A percentile compares a stretch with the other conserved stretches of the same genome.
Conservation (phyloP, 176 grass and related monocot species). For the Oryza nivara region DNA sequence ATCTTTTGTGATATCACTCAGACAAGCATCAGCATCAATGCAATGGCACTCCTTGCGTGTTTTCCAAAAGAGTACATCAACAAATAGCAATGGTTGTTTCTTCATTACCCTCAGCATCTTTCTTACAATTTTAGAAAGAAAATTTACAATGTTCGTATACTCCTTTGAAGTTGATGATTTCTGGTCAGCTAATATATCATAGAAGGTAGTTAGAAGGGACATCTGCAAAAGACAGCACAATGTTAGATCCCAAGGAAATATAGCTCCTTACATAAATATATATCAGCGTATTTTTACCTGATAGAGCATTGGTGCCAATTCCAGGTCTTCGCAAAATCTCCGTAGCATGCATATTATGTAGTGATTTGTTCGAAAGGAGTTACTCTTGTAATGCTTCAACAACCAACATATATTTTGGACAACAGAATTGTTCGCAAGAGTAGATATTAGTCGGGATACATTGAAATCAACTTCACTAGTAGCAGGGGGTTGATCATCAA, state of each 20-base stretch:
- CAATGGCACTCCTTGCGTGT: conserved; percentile 86
- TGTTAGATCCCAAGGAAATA: conserved; percentile 37
- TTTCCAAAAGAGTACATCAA: conserved; percentile 97
- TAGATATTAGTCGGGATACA: conserved; percentile 67
- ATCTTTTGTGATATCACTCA: conserved; percentile 66
- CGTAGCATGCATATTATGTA: conserved; percentile 92
- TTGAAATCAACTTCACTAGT: conserved; percentile 95
- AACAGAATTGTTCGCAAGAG: conserved; percentile 82
- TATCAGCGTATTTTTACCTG: conserved; percentile 63
- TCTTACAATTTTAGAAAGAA: conserved; percentile 90
- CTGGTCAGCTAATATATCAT: conserved; percentile 84
- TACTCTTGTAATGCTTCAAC: conserved; percentile 87
- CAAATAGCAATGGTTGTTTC: conserved; percentile 86
- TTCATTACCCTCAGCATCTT: conserved; percentile 85
- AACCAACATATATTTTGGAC: conserved; percentile 95
- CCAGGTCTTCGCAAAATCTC: conserved; percentile 91
- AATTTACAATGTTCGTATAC: conserved; percentile 74
- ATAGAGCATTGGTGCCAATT: conserved; percentile 90
- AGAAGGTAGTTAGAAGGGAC: conserved; percentile 79
- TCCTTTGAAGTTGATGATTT: conserved; percentile 73
- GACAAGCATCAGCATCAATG: conserved; percentile 72
- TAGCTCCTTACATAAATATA: conserved; percentile 10
- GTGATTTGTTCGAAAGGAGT: conserved; percentile 87
- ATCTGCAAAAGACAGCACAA: conserved; percentile 63
- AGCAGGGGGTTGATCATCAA: conserved; percentile 69